These are phyloP conservation scores for Tolypocladium endophyticum DNA, from an alignment of 2,329 filamentous ascomycete genomes.

Conservation along the genomic window DNA sequence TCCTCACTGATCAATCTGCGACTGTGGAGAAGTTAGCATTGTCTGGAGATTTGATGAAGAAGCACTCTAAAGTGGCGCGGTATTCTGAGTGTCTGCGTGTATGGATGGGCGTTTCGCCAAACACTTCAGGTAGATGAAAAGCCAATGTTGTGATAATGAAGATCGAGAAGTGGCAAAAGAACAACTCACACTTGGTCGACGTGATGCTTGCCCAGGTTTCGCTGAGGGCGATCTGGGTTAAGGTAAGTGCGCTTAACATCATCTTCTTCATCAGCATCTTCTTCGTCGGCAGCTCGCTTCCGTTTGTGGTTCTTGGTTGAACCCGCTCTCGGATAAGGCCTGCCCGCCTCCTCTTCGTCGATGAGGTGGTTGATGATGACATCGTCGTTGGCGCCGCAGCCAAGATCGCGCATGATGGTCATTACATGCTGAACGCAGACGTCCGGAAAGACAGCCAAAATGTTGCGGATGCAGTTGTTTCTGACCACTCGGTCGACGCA, in stretches of 20 bases:
- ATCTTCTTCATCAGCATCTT: not conserved
- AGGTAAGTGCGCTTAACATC: not conserved
- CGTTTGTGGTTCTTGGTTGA: conserved; percentile 23
- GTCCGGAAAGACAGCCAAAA: conserved; percentile 29
- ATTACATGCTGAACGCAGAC: conserved; percentile 30
- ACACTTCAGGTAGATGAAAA: too few relatives aligned
- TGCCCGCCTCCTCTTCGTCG: conserved; percentile 26
- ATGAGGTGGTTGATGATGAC: conserved; percentile 26
- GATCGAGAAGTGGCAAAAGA: not conserved
- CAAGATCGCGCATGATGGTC: conserved; percentile 12
- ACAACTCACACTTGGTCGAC: not conserved
- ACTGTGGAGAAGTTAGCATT: not conserved
- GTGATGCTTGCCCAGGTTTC: not conserved
- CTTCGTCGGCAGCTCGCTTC: conserved; percentile 21
- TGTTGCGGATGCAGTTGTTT: conserved; percentile 7
- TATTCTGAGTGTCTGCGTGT: not conserved
- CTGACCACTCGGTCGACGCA: not conserved
- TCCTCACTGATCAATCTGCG: not conserved
- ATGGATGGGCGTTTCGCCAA: not conserved
- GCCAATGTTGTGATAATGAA: not conserved
- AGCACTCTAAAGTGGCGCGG: not conserved
- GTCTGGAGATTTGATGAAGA: not conserved
- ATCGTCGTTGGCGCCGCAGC: conserved; percentile 17
- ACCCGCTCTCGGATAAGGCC: conserved; percentile 22
- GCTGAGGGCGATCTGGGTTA: not conserved